Base-by-base conservation (phyloP, 108 stramenopile genomes). In the Cylindrotheca closterium region DNA sequence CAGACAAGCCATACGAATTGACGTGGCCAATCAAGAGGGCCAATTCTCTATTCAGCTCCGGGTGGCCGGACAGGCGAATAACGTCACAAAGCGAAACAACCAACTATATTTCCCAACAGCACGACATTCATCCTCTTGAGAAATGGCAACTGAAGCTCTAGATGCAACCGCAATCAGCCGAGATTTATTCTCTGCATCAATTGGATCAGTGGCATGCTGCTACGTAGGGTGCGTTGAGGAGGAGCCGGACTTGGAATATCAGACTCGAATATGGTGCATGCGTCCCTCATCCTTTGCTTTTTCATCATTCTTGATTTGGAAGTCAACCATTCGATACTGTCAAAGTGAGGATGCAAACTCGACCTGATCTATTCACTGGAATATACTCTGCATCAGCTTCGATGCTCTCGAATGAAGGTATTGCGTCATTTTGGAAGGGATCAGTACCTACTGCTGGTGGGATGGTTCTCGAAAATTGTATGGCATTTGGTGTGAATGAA, bases 401-500 rank as follows among this genome's bases (percentile, higher is more conserved):
- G 18, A 87, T 89, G 55, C 58, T 90, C 28, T 53, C 58, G 55
- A 74, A 82, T 55, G 92, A 94, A 69, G 84, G 85, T 15, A 25
- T 83, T 7, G 4, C 67, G 8, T 81, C 87, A 21, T 26, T 79
- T 76, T 60, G 91, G 91, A 95, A 95, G 69, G 94, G 93, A 22
- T 80, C 90, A 0, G 84, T 95, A 1, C 94, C 94, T 4, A 95
- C 94, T 2, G 82, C 88, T 0, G 65, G 86, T 59, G 94, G 94
- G 5, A 95, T 95, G 94, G 75, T 87, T 2, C 60, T 77, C 19
- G 94, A 95, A 70, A 95, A 92, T 72, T 87, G 82, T 37, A 87
- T 95, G 91, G 94, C 94, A 37, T 95, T 95, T 78, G 91, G 89
- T 22, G 85, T 95, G 30, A 92, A 95, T 60, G 94, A 88, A 58